These are phyloP conservation scores for Colletotrichum magnum DNA, from an alignment of 2,329 filamentous ascomycete species.

Conservation along the genomic window DNA sequence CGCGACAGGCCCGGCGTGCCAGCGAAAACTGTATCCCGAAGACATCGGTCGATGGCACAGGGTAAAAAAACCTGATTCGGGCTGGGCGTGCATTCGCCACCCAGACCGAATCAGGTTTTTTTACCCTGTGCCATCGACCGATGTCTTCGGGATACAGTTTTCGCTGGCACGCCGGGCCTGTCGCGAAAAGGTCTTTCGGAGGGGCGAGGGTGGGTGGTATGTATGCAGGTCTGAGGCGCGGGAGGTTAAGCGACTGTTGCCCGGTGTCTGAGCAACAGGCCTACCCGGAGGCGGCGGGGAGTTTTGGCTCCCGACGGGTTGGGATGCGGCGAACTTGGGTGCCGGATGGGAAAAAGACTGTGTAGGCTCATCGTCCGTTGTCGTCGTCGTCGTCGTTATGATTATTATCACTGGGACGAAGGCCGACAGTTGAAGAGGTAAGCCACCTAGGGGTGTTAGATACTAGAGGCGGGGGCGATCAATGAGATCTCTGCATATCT, in stretches of 20 bases:
- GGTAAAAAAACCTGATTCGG: too few species aligned
- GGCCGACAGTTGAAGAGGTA: too few species aligned
- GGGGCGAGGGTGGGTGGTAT: slow-evolving; percentile 8
- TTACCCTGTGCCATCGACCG: not conserved
- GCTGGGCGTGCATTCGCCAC: slow-evolving; percentile 23
- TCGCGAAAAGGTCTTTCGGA: not conserved
- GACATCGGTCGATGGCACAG: too few species aligned
- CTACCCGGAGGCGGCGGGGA: too few species aligned
- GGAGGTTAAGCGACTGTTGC: slow-evolving; percentile 16
- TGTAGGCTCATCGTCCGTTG: too few species aligned
- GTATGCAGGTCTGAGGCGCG: slow-evolving; percentile 28
- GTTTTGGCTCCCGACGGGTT: not conserved
- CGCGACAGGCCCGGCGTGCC: too few species aligned
- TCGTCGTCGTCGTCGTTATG: too few species aligned
- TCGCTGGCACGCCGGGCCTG: not conserved
- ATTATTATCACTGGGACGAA: too few species aligned
- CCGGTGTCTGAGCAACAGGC: slow-evolving; percentile 3
- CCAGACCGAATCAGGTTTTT: slow-evolving; percentile 1
- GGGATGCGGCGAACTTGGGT: not conserved
- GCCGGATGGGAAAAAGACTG: not conserved
- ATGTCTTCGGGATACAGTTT: not conserved
- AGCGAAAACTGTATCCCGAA: too few species aligned
- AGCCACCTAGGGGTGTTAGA: too few species aligned
- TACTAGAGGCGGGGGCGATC: too few species aligned
- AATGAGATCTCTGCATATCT: too few species aligned